phyloP scores from a whole-genome alignment of 257 asterid species.

The Henckelia pumila region DNA sequence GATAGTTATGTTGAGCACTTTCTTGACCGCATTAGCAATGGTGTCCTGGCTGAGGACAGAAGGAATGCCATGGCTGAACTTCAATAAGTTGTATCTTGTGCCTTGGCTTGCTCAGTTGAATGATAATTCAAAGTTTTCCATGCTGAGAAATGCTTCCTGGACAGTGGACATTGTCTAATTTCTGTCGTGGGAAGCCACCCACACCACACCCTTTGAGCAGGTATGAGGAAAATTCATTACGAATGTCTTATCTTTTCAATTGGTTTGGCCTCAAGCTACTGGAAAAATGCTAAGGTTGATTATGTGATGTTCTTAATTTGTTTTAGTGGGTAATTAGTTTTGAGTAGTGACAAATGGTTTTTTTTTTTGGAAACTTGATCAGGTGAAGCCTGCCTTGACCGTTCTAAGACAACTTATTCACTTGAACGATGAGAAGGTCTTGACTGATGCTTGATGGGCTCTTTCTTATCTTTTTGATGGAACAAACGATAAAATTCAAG shows the following conservation, averaged over 20 bases:
- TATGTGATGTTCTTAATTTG: neutral
- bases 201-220: constrained; percentile 51
- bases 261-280: constrained; percentile 4
- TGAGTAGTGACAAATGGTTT: constrained; percentile 6
- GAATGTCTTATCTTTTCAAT: neutral
- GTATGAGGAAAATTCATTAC: constrained; percentile 23
- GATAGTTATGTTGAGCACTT: constrained; percentile 86
- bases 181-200: constrained; percentile 55
- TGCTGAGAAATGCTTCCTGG: constrained; percentile 55
- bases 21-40: constrained; percentile 93
- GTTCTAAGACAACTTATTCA: constrained; percentile 59
- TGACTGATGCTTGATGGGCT: constrained; percentile 76
- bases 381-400: constrained; percentile 64
- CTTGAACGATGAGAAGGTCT: constrained; percentile 60
- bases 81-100: constrained; percentile 63
- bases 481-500: constrained; percentile 63
- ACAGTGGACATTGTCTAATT: constrained; percentile 50
- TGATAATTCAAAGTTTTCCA: constrained; percentile 47
- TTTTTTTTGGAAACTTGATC: constrained; percentile 15
- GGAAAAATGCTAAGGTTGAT: neutral
- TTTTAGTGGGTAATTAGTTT: constrained; percentile 6
- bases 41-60: constrained; percentile 85
- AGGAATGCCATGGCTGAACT: constrained; percentile 86
- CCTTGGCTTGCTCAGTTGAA: constrained; percentile 45
- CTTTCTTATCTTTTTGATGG: constrained; percentile 72